Evolutionary conservation across 305 asterid genomes (phyloP).

Genomic region (Fraxinus dipetala): DNA sequence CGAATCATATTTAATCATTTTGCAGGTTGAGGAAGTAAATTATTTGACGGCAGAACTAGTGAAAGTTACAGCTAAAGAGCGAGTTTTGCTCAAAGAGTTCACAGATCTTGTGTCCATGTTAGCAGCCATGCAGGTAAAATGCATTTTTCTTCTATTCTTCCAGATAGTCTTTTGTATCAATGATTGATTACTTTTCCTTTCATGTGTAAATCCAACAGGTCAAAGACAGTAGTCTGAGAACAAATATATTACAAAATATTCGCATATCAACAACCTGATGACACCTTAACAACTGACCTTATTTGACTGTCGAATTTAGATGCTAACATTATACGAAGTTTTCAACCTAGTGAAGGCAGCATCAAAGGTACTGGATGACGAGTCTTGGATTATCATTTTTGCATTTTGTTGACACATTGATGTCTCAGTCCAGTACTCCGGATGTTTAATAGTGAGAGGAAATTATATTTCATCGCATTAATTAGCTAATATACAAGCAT

Average conservation of each 20-base stretch:
- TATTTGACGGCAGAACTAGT: conserved; percentile 41
- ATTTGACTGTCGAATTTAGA: conserved; percentile 41
- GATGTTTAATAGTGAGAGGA: conserved; percentile 44
- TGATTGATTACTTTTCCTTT: neutral
- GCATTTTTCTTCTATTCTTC: neutral
- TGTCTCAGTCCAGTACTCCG: conserved; percentile 30
- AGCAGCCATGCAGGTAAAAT: conserved; percentile 50
- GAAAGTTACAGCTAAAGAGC: conserved; percentile 43
- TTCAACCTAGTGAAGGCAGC: conserved; percentile 37
- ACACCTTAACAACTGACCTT: conserved; percentile 51
- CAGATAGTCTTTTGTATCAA: neutral
- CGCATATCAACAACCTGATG: conserved; percentile 56
- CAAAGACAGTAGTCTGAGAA: conserved; percentile 48
- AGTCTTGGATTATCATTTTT: conserved; percentile 21
- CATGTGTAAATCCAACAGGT: conserved; percentile 33
- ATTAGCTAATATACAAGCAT: conserved; percentile 39
- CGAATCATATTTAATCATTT: conserved; percentile 1
- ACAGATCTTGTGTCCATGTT: conserved; percentile 40
- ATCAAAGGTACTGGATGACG: conserved; percentile 5
- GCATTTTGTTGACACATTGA: conserved; percentile 37
- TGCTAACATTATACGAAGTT: conserved; percentile 62
- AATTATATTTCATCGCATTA: conserved; percentile 39
- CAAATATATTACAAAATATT: conserved; percentile 54
- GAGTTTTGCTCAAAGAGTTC: conserved; percentile 49
- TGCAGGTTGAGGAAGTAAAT: conserved; percentile 45